Evolutionary conservation across 371 early-diverging fungal genomes (phyloP), one percentile per base, ranked within the genome.

Genomic region (Mortierella sp.): DNA sequence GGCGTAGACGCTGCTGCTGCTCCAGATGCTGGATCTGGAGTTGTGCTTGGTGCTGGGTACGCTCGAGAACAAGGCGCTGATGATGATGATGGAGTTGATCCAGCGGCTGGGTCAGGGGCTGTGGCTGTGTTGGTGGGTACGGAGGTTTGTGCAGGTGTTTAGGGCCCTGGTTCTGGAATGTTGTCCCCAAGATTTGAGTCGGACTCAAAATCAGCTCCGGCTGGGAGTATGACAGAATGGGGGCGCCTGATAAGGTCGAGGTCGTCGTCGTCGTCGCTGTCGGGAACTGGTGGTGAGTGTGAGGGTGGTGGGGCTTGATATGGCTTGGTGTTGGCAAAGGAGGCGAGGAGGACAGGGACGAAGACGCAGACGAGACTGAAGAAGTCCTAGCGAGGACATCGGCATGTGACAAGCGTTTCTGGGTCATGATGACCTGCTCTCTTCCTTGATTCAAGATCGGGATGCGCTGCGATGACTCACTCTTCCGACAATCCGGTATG

Each of bases 1-100:
- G 52, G 28, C 49, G 63, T 24, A 48, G 49, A 25, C 31, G 49
- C 37, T 73, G 63, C 22, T 72, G 62, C 21, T 40, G 27, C 40
- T 61, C 60, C 16, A 67, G 52, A 13, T 51, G 63, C 40, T 73
- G 67, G 14, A 61, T 21, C 28, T 67, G 74, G 60, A 59, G 22
- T 27, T 63, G 74, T 9, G 63, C 47, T 22, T 55, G 59, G 7
- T 49, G 52, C 8, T 73, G 63, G 13, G n/a, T n/a, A n/a, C n/a
- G n/a, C n/a, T n/a, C n/a, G n/a, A n/a, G n/a, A n/a, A n/a, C n/a
- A n/a, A 63, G 67, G 19, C 43, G 67, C 44, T 67, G 74, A 25
- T 24, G 47, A 7, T 50, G 31, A 1, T 51, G n/a, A 17, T 54
- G 56, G 22, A 19, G 37, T 22, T 57, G 49, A 6, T 57, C 56